Evolutionary conservation across 495 filamentous ascomycete genomes (phyloP).

Genomic region (Immersiella caudata): DNA sequence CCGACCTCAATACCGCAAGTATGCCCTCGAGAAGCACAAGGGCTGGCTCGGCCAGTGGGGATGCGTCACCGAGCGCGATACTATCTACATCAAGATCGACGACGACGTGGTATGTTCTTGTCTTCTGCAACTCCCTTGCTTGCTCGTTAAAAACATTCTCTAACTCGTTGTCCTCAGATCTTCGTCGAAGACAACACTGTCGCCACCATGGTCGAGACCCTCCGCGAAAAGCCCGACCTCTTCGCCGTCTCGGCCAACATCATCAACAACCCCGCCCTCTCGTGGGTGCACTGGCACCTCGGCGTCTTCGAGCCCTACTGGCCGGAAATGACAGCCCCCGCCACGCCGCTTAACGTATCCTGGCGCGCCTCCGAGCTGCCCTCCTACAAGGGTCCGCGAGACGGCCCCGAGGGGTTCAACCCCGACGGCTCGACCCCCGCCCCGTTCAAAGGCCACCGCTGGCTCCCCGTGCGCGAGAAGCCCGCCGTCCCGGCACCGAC

Average conservation of each 20-base stretch:
- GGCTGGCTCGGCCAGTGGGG: conserved; percentile 6
- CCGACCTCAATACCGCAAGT: background rate
- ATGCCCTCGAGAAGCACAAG: background rate
- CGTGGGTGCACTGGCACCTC: conserved; percentile 9
- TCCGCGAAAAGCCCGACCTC: background rate
- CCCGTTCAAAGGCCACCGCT: background rate
- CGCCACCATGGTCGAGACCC: background rate
- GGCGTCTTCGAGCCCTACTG: conserved; percentile 5
- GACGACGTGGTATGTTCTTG: background rate
- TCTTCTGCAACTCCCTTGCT: no score
- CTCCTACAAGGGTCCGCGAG: background rate
- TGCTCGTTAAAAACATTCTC: no score
- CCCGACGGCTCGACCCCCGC: background rate
- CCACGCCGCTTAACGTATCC: background rate
- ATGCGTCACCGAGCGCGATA: conserved; percentile 1
- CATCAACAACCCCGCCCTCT: conserved; percentile 3
- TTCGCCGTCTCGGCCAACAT: conserved; percentile 7
- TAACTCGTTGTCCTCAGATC: background rate
- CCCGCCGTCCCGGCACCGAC: background rate
- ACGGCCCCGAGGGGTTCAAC: background rate
- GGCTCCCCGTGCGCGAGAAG: conserved; percentile 1
- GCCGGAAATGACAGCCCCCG: background rate
- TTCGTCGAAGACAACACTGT: conserved; percentile 5
- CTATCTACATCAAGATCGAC: conserved; percentile 10
- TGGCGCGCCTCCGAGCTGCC: conserved; percentile 3